Base-by-base conservation (phyloP, 441 rosid species). In the Euphorbia schlechtendalii region DNA sequence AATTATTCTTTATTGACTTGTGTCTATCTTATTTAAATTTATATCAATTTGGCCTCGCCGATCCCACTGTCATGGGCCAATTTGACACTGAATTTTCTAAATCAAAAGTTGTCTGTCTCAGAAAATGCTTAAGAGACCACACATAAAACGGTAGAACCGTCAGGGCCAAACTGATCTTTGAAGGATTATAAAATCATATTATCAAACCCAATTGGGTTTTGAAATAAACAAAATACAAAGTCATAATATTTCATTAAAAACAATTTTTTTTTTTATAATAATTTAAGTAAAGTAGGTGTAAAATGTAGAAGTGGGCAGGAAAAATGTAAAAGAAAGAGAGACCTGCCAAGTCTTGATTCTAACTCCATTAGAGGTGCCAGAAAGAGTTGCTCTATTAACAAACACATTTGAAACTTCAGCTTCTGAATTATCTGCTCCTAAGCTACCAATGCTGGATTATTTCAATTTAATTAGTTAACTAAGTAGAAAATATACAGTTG, bases 291-390 rank as follows among this genome's bases (percentile, higher is more conserved):
- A 40, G 7, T 40, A 40, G 45, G 7, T 40, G 45, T 40, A 14
- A 40, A 43, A 43, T 43, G 48, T 43, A 14, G 48, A 12, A 43
- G 45, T 40, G 10, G 45, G 36, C 36, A 32, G 48, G 48, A 12
- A 43, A 12, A 12, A 43, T 11, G 8, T 0, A 40, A 40, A 40
- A 40, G 1, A 5, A 5, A 43, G 17, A 3, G 59, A 56, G 12
- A 93, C 99, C 95, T 93, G 99, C 97, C 99, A 93, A 52, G 97
- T 93, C 75, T 93, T 93, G 62, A 93, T 93, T 75, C 99, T 82
- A 0, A 86, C 88, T n/a, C 97, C 99, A 55, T 93, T 93, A 5
- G 82, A 78, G 65, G 96, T 88, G 81, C 93, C 97, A 45, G 86
- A 73, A 65, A 93, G 65, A 51, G 40, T 84, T 12, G 93, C 88